Evolutionary conservation across 225 moss, liverwort and hornwort genomes (phyloP), one percentile per base, ranked within the genome.

Genomic region (Bryoerythrophyllum caledonicum): DNA sequence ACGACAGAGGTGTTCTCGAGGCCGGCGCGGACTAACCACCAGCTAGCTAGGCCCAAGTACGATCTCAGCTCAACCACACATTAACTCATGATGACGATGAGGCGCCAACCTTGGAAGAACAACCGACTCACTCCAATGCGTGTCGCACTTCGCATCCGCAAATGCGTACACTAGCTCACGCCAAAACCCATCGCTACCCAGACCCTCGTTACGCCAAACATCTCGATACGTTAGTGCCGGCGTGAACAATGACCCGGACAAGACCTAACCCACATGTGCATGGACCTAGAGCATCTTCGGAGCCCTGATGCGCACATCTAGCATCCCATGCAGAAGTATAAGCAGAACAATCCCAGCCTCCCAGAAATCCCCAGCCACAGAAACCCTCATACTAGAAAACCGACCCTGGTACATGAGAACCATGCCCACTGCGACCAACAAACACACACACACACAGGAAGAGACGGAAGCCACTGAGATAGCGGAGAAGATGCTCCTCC

Each of bases 1-100:
- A 73, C 81, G 79, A 76, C 86, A 86, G 32, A 59, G 58, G 65
- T 32, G 32, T 54, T 28, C 30, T 59, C 12, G 17, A 23, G 54
- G 37, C 55, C n/a, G 49, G 21, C 34, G 53, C 55, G 52, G 49
- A 21, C 34, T 21, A 20, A 52, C 7, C 14, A 17, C 48, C 48
- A 49, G 48, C 48, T 44, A 21, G 48, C 52, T 8, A 14, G 19
- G 40, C 40, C 41, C 58, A 27, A 6, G 19, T n/a, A 32, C 13
- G 35, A 19, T 37, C 13, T 35, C 20, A 24, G 75, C 51, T 48
- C 23, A 30, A 21, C 48, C 32, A 46, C 60, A 28, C 60, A 46
- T 46, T 21, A 32, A 61, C 61, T 73, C 61, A 61, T 61, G 49
- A 44, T 13, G 43, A 43, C 3, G 43, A 48, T 23, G 61, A 46